Base-by-base conservation (phyloP, 2,329 filamentous ascomycete species). In the Verruconis gallopava region DNA sequence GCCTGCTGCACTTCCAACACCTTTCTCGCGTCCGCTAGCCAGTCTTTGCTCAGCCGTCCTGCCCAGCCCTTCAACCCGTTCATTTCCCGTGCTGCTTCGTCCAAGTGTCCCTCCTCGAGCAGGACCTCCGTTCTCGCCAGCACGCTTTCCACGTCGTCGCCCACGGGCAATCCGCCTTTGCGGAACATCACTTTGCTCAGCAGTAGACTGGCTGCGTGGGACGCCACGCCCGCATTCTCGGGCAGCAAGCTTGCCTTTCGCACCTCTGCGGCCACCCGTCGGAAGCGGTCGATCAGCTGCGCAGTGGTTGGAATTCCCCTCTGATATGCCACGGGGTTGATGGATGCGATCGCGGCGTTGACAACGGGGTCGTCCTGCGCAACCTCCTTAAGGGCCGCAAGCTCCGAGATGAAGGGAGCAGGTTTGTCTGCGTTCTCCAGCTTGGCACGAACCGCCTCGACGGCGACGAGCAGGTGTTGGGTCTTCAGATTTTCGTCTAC, bases 111-210 rank as follows among this genome's bases (percentile, higher is more conserved):
- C 65, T 96, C 85, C 65, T 98, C 88, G 15, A 98, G 72, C 51
- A 85, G 73, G 5, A 79, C 86, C 65, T 98, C 88, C 1, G 91
- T 89, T 48, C 91, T 74, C 2, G 84, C 83, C 37, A 98, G 73
- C 46, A 96, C 80, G 55, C 86, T 93, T 71, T 98, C 91, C 17
- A 96, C 89, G 55, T 96, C 89, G 51, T 85, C 73, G 15, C 89
- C 86, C 18, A 77, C 77, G 0, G 85, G 81, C 37, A 91, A 69
- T 6, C 82, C 84, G 4, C 59, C 60, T 73, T 96, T 96, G 71
- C 85, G 86, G 75, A 98, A 96, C 67, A 96, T 77, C 40, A 96
- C 72, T 66, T 94, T 93, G 69, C 85, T 93, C 53, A 98, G 69
- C 37, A 93, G 71, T 60, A 85, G 81, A 60, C 83, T 91, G 34